A percentile compares a stretch with the other conserved stretches of the same genome.
Conservation (phyloP, 306 rosid genomes). For the Cucurbita pepo region DNA sequence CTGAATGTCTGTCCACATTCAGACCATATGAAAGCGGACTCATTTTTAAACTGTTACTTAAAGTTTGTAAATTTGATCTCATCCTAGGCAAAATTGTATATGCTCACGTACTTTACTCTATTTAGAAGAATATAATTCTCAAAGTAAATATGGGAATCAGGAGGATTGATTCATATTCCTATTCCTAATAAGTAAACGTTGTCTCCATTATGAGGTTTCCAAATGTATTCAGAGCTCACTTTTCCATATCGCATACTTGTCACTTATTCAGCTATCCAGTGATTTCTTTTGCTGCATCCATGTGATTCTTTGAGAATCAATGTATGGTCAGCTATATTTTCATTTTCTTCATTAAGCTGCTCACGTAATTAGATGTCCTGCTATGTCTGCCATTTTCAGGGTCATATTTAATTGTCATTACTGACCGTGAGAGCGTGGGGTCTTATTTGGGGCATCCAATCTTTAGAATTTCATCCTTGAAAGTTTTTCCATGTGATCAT, state of each 20-base stretch:
- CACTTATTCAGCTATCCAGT: neutral
- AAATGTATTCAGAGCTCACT: neutral
- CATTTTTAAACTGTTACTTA: neutral
- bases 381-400: conserved; percentile 29
- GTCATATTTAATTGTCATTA: conserved; percentile 66
- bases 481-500: conserved; percentile 75
- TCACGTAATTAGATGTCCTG: conserved; percentile 10
- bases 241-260: neutral
- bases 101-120: neutral
- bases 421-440: conserved; percentile 56
- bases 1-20: neutral
- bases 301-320: neutral
- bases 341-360: neutral
- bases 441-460: conserved; percentile 83
- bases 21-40: neutral
- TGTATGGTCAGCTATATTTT: conserved; percentile 1
- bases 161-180: neutral
- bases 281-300: neutral
- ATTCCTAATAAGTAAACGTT: neutral
- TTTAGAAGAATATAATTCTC: neutral
- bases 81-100: neutral
- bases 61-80: neutral
- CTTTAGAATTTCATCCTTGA: conserved; percentile 49
- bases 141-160: neutral
- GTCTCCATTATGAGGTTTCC: neutral